Base-by-base conservation (phyloP, 2,329 filamentous ascomycete genomes). In the Aureobasidium melanogenum region DNA sequence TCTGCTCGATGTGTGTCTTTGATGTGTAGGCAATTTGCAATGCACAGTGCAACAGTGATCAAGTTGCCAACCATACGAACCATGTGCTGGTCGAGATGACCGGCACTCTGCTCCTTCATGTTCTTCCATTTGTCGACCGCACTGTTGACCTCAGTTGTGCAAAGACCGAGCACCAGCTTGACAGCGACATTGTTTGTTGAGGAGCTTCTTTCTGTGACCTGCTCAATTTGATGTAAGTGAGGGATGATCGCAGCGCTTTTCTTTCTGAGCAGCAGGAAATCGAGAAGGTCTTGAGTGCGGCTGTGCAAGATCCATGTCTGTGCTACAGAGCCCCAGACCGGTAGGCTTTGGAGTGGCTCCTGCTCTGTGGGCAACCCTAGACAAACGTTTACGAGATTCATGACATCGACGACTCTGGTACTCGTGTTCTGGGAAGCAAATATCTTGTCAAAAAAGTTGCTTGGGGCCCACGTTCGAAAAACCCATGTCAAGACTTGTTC, bases 401-500 rank as follows among this genome's bases (percentile, higher is more conserved):
- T 74, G 24, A 96, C 72, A 65, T 91, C 84, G 34, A 81, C 69
- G 4, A 88, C 84, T 17, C 82, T 81, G 41, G 88, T 87, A 12
- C 78, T 73, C 2, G 85, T 83, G 66, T 87, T 81, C 19, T 84
- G 81, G 5, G 83, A 81, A n/a, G 85, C 83, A 72, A 88, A 89
- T 5, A 79, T 76, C 60, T 82, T 77, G 68, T 96, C 90, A 19
- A 77, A 74, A 64, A 80, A 75, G 3, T 73, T 75, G 67, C 89
- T 86, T 65, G 91, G 88, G 66, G 85, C 86, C 91, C 93, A 99
- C 68, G 83, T 87, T 36, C 85, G 82, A 67, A 91, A 86, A 1
- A 94, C 73, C 94, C 94, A 99, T 67, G 85, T 82, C 61, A 94
- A 83, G 38, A 94, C 81, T 67, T 88, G 84, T 65, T 85, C 88